Percentiles rank a stretch among this genome's conserved stretches.
Conservation (phyloP, 2,329 filamentous ascomycete species). For the Calonectria pteridis region DNA sequence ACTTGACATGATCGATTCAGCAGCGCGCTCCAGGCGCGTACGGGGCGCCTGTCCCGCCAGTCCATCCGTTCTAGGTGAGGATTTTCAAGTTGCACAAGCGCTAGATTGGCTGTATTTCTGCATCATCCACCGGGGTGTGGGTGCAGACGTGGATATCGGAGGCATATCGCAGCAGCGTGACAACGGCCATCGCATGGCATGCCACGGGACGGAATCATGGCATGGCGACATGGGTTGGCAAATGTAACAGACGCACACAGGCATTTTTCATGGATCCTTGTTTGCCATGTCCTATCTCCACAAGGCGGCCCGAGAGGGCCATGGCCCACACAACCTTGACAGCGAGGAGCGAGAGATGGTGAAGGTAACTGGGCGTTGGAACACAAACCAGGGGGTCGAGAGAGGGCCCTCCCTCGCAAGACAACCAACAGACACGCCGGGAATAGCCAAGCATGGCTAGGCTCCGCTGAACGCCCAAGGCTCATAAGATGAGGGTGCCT, state of each 20-base stretch:
- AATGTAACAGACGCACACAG: neutral
- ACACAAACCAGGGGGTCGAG: slow-evolving; percentile 6
- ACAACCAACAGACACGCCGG: slow-evolving; percentile 6
- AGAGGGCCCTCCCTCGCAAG: neutral
- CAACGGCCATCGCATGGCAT: slow-evolving; percentile 15
- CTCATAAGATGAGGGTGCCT: slow-evolving; percentile 4
- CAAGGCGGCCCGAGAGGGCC: slow-evolving; percentile 30
- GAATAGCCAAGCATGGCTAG: slow-evolving; percentile 15
- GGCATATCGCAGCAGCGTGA: slow-evolving; percentile 1
- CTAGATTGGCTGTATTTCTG: slow-evolving; percentile 23
- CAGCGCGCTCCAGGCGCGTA: slow-evolving; percentile 20
- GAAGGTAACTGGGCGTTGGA: slow-evolving; percentile 2
- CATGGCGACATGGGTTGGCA: slow-evolving; percentile 7
- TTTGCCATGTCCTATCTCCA: slow-evolving; percentile 28
- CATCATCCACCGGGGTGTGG: slow-evolving; percentile 15
- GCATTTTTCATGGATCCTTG: slow-evolving; percentile 3
- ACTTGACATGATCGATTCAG: slow-evolving; percentile 5
- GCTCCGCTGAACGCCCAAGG: neutral
- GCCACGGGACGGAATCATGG: slow-evolving; percentile 10
- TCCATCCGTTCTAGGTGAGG: neutral
- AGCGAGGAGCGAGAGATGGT: neutral
- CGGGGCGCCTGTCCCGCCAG: slow-evolving; percentile 16
- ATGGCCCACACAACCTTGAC: slow-evolving; percentile 25
- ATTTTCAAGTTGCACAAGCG: slow-evolving; percentile 24
- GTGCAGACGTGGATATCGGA: slow-evolving; percentile 15